Conservation (phyloP, 2,329 filamentous ascomycete species). For the Fusarium nodosum region DNA sequence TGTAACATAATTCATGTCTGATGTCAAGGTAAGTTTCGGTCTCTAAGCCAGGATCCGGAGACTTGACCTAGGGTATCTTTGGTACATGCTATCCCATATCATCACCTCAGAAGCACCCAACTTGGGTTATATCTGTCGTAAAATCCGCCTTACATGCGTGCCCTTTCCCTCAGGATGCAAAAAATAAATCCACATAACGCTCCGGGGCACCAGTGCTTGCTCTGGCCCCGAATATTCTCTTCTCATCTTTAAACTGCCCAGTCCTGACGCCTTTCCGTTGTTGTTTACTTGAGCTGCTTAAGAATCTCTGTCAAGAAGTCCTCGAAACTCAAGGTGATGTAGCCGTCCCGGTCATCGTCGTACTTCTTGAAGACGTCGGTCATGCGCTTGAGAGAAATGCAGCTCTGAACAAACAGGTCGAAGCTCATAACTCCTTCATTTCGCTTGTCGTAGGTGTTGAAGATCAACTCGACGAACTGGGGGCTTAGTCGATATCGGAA, state of each 20-base stretch:
- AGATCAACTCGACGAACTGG: constrained; percentile 86
- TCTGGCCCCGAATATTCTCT: not conserved
- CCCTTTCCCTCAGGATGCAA: constrained; percentile 5
- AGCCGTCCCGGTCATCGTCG: constrained; percentile 95
- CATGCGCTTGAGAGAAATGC: constrained; percentile 97
- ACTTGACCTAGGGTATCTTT: constrained; percentile 52
- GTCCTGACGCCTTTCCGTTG: constrained; percentile 1
- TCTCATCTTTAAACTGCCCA: constrained; percentile 8
- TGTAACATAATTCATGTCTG: constrained; percentile 36
- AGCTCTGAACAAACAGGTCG: constrained; percentile 97
- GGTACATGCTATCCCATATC: constrained; percentile 36
- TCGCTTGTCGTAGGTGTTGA: constrained; percentile 88
- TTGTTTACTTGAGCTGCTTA: constrained; percentile 67
- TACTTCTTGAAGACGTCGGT: constrained; percentile 99
- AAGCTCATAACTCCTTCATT: constrained; percentile 83
- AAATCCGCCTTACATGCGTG: constrained; percentile 23
- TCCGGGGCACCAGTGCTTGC: constrained; percentile 1
- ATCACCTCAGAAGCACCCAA: constrained; percentile 11
- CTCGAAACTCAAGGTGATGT: constrained; percentile 86
- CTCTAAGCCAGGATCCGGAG: constrained; percentile 46
- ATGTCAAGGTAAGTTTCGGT: constrained; percentile 44
- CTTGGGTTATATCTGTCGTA: constrained; percentile 26
- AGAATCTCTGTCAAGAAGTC: constrained; percentile 80
- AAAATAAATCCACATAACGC: constrained; percentile 14
- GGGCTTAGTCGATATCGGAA: constrained; percentile 94